Conservation (phyloP, 2,329 filamentous ascomycete genomes). For the Aspergillus carbonarius region DNA sequence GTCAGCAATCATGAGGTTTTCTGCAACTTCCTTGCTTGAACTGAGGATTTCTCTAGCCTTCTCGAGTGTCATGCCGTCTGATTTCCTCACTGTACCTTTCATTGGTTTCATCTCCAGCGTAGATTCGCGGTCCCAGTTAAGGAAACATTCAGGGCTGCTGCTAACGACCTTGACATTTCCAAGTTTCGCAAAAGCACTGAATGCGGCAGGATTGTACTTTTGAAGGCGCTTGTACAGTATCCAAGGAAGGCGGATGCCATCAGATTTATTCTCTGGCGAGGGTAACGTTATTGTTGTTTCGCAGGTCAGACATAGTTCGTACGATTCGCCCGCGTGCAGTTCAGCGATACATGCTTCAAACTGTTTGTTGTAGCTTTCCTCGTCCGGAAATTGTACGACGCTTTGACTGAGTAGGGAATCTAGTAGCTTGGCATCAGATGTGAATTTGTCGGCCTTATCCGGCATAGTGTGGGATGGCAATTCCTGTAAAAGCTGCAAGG, state of each 20-base stretch:
- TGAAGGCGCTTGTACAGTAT: slow-evolving; percentile 70
- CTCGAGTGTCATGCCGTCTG: slow-evolving; percentile 63
- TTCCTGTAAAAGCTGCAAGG: slow-evolving; percentile 25
- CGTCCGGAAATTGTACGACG: slow-evolving; percentile 36
- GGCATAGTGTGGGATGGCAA: slow-evolving; percentile 13
- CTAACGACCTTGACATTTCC: slow-evolving; percentile 70
- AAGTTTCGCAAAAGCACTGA: slow-evolving; percentile 77
- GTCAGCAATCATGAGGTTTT: slow-evolving; percentile 98
- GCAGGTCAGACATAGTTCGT: slow-evolving; percentile 80
- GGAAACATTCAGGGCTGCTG: slow-evolving; percentile 85
- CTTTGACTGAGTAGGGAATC: slow-evolving; percentile 33
- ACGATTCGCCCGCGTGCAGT: slow-evolving; percentile 76
- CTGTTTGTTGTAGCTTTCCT: slow-evolving; percentile 61
- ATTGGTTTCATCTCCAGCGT: slow-evolving; percentile 74
- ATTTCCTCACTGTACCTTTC: slow-evolving; percentile 93
- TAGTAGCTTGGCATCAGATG: slow-evolving; percentile 24
- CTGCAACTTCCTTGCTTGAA: slow-evolving; percentile 84
- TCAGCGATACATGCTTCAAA: slow-evolving; percentile 68
- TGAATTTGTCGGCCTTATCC: slow-evolving; percentile 5
- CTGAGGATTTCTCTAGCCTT: slow-evolving; percentile 72
- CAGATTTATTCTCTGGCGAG: slow-evolving; percentile 19
- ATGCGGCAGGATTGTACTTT: slow-evolving; percentile 73
- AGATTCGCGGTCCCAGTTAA: slow-evolving; percentile 61
- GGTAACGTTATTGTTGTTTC: slow-evolving; percentile 63
- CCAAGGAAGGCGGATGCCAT: slow-evolving; percentile 56